Conservation (phyloP, 306 rosid species). For the Rosa rugosa region DNA sequence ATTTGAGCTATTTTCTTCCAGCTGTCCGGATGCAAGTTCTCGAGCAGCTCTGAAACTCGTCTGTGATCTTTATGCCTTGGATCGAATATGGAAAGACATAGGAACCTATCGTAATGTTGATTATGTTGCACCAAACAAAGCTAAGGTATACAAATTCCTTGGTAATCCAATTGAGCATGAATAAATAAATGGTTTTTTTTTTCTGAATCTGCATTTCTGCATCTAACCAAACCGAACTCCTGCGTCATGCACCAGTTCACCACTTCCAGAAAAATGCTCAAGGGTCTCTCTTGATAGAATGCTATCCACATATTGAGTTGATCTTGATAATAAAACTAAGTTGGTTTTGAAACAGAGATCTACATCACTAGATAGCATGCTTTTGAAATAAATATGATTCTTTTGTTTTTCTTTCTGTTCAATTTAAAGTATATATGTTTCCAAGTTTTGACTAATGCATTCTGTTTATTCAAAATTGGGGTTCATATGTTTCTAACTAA, state of each 20-base stretch:
- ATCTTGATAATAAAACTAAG: not conserved
- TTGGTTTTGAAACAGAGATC: not conserved
- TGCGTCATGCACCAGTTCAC: not conserved
- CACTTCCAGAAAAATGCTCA: not conserved
- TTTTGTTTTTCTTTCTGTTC: not conserved
- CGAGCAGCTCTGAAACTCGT: conserved; percentile 82
- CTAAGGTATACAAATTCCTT: conserved; percentile 57
- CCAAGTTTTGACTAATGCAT: not conserved
- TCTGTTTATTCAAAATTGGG: not conserved
- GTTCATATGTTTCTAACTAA: not conserved
- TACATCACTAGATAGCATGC: not conserved
- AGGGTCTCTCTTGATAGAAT: not conserved
- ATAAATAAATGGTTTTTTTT: not conserved
- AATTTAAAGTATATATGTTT: not conserved
- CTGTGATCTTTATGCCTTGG: conserved; percentile 94
- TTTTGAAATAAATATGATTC: not conserved
- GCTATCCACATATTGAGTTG: not conserved
- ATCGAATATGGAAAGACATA: conserved; percentile 92
- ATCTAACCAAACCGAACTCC: not conserved
- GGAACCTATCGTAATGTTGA: conserved; percentile 98
- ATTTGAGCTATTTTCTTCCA: conserved; percentile 33
- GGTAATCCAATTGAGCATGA: not conserved
- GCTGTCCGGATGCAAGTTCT: conserved; percentile 76
- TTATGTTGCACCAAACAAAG: conserved; percentile 95
- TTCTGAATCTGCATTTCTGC: not conserved